phyloP scores from a whole-genome alignment of 768 basidiomycete genomes.

The Auricularia sp. region DNA sequence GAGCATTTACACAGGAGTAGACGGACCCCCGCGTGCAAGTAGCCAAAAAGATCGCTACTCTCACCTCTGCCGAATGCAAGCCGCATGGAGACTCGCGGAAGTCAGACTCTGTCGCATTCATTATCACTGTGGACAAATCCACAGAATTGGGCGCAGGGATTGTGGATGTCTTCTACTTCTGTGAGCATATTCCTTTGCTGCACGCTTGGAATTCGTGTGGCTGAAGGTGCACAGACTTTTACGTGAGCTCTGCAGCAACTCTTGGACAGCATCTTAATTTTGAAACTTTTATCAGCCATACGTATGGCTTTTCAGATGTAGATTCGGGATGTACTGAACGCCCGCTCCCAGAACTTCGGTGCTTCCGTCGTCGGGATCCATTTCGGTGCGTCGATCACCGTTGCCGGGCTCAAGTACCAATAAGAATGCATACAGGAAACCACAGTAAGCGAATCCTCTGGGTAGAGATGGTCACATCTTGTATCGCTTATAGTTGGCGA shows the following conservation, averaged over 20 bases:
- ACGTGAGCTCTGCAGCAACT: background rate
- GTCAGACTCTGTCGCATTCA: background rate
- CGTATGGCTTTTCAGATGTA: background rate
- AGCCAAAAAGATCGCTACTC: background rate
- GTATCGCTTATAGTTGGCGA: constrained; percentile 16
- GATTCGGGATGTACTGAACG: background rate
- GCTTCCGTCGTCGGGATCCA: background rate
- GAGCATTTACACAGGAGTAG: background rate
- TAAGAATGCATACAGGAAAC: background rate
- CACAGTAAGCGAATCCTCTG: background rate
- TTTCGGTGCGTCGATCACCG: background rate
- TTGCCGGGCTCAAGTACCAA: background rate
- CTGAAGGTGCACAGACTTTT: background rate
- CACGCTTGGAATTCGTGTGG: background rate
- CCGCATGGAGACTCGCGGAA: constrained; percentile 1
- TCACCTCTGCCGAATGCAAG: constrained; percentile 3
- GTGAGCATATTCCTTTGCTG: background rate
- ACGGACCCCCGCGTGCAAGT: background rate
- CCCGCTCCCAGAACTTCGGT: background rate
- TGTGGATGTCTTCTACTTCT: constrained; percentile 1
- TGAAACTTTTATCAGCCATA: background rate
- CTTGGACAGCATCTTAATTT: too few relatives aligned
- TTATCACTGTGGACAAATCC: background rate
- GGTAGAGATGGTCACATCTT: background rate
- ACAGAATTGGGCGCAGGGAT: background rate